A percentile compares a stretch with the other conserved stretches of the same genome.
phyloP scores from a whole-genome alignment of 2,329 filamentous ascomycete species.

The Pseudogymnoascus verrucosus region DNA sequence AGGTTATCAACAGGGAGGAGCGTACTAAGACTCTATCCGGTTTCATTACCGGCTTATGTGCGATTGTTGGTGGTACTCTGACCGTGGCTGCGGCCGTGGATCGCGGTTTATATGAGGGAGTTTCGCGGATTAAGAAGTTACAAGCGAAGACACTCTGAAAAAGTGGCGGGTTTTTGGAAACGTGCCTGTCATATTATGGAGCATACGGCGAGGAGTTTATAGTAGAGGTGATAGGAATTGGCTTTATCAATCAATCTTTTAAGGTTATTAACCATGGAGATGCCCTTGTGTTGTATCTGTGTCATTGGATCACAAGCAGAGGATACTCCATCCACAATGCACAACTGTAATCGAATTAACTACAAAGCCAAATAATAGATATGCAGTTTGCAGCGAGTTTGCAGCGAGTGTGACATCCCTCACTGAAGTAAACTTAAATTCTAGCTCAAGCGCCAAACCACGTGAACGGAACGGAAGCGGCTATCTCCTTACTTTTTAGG shows the following conservation, averaged over 20 bases:
- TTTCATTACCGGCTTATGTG: slow-evolving; percentile 90
- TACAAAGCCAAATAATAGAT: background rate
- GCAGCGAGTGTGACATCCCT: background rate
- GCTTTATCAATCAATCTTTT: background rate
- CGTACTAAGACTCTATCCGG: slow-evolving; percentile 81
- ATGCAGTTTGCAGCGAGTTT: background rate
- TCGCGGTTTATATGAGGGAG: slow-evolving; percentile 83
- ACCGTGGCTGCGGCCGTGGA: slow-evolving; percentile 94
- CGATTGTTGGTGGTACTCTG: slow-evolving; percentile 86
- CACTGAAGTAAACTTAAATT: background rate
- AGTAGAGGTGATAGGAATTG: background rate
- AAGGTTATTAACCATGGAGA: background rate
- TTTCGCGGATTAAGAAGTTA: slow-evolving; percentile 77
- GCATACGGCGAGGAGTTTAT: slow-evolving; percentile 3
- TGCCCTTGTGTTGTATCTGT: background rate
- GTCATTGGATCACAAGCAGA: background rate
- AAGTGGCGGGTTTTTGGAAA: background rate
- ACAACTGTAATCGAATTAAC: background rate
- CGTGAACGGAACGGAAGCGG: slow-evolving; percentile 6
- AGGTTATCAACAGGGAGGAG: slow-evolving; percentile 94
- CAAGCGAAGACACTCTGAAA: slow-evolving; percentile 52
- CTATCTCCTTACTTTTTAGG: slow-evolving; percentile 3
- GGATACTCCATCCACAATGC: background rate
- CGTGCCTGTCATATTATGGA: slow-evolving; percentile 6
- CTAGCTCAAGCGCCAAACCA: background rate